Base-by-base conservation (phyloP, 169 alveolate genomes). In the Plasmodium vivax region DNA sequence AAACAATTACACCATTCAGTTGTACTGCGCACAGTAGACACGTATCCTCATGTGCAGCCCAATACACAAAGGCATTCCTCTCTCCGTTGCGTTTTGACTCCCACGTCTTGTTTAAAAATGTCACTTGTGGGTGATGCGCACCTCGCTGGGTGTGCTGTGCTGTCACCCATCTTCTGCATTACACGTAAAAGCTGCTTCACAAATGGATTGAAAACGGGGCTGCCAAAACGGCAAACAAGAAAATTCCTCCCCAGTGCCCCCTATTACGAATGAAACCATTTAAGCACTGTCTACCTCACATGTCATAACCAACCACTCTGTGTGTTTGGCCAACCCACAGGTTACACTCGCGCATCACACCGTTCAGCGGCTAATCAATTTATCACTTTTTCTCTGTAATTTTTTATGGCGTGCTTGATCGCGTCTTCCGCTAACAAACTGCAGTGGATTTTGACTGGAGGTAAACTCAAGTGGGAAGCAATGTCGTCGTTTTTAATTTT, bases 361-460 rank as follows among this genome's bases (percentile, higher is more conserved):
- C 32, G 8, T 68, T 30, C 36, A 75, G n/a, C 16, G 56, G 68
- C 41, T 96, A 96, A 68, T 95, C 95, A 93, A 14, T 41, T 82
- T 92, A 92, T 82, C 54, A 92, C 95, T 43, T 92, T 92, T 92
- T 92, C 95, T 58, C 97, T 95, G 88, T 98, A 98, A 93, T 98
- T 98, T 77, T 96, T 97, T 54, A 98, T 98, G n/a, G 99, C 99
- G 90, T 98, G 98, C 92, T 98, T 98, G 68, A 99, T 98, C 14
- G 99, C 99, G 91, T 99, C 99, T 96, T 99, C 99, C 58, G 99
- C 99, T 72, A 99, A 95, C 96, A 99, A 98, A 80, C 99, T 98
- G 97, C 99, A 99, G 93, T 99, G 99, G 30, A 99, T 97, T 97
- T 99, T 99, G 41, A 99, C 99, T 6, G 99, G 99, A 2, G 99